These are phyloP conservation scores for Arthrobotrys sphaeroides DNA, from an alignment of 2,329 filamentous ascomycete species.

Conservation along the genomic window DNA sequence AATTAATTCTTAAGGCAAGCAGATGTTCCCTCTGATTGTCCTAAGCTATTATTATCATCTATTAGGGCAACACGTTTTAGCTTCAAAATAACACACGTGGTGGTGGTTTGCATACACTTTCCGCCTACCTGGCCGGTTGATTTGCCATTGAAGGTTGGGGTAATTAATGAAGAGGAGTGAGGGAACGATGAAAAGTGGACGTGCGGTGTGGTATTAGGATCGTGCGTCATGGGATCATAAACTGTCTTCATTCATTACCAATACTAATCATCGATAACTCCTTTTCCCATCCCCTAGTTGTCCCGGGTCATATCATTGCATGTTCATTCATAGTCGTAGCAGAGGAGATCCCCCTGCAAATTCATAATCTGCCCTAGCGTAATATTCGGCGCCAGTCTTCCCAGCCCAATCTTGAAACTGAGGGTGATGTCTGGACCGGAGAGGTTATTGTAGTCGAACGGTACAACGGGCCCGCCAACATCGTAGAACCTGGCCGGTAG, in stretches of 20 bases:
- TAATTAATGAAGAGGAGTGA: no score
- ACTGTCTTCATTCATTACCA: background rate
- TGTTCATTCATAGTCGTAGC: conserved; percentile 55
- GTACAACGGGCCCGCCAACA: conserved; percentile 60
- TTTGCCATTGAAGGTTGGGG: no score
- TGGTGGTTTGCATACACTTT: background rate
- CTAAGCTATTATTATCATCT: no score
- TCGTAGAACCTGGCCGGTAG: conserved; percentile 59
- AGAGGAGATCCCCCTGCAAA: conserved; percentile 55
- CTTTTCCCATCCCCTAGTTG: background rate
- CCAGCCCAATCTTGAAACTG: conserved; percentile 59
- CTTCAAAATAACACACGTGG: conserved; percentile 14
- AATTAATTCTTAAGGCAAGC: no score
- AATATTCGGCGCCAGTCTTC: conserved; percentile 57
- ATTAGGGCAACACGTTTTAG: conserved; percentile 31
- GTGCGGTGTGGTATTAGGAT: no score
- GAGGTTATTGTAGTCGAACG: conserved; percentile 53
- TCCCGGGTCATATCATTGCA: background rate
- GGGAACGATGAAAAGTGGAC: no score
- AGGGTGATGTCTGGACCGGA: conserved; percentile 59
- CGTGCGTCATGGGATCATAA: no score
- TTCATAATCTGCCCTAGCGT: conserved; percentile 59
- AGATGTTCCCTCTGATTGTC: no score
- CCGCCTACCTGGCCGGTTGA: no score
- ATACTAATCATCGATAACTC: background rate